Evolutionary conservation across 2,329 filamentous ascomycete species (phyloP).

Genomic region (Akanthomyces dipterigenus): DNA sequence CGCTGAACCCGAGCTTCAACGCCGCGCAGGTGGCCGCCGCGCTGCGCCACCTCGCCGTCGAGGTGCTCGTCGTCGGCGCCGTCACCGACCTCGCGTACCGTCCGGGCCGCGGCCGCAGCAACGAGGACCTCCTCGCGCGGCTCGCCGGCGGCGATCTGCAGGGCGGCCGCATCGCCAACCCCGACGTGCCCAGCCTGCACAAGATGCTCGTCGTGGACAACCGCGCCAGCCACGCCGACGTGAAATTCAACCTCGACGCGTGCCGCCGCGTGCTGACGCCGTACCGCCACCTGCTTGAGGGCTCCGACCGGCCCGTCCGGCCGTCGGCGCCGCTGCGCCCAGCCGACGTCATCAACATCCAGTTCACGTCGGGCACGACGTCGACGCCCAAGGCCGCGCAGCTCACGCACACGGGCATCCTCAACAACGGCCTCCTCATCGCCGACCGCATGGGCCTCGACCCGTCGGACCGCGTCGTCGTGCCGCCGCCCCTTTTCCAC

Average conservation of each 20-base stretch:
- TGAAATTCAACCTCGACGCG: conserved; percentile 37
- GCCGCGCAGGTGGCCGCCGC: conserved; percentile 70
- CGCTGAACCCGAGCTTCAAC: conserved; percentile 87
- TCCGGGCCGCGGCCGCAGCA: conserved; percentile 47
- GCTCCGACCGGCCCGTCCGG: conserved; percentile 26
- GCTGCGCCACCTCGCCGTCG: conserved; percentile 64
- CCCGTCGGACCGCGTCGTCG: conserved; percentile 68
- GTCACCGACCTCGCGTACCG: conserved; percentile 77
- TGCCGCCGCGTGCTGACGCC: conserved; percentile 36
- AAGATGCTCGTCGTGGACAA: conserved; percentile 77
- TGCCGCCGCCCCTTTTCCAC: conserved; percentile 78
- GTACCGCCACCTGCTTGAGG: conserved; percentile 34
- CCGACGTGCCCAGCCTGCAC: conserved; percentile 60
- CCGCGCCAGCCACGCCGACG: conserved; percentile 40
- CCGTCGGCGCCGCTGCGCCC: conserved; percentile 44
- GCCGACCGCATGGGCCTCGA: conserved; percentile 78
- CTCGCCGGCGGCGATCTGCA: conserved; percentile 38
- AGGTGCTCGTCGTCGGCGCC: conserved; percentile 74
- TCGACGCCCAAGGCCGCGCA: conserved; percentile 86
- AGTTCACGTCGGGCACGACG: conserved; percentile 96
- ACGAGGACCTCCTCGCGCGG: conserved; percentile 37
- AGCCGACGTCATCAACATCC: conserved; percentile 81
- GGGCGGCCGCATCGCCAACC: conserved; percentile 26
- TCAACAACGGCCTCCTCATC: conserved; percentile 88
- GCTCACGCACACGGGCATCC: conserved; percentile 74